phyloP scores from a whole-genome alignment of 768 basidiomycete species.

The Russula sp. region DNA sequence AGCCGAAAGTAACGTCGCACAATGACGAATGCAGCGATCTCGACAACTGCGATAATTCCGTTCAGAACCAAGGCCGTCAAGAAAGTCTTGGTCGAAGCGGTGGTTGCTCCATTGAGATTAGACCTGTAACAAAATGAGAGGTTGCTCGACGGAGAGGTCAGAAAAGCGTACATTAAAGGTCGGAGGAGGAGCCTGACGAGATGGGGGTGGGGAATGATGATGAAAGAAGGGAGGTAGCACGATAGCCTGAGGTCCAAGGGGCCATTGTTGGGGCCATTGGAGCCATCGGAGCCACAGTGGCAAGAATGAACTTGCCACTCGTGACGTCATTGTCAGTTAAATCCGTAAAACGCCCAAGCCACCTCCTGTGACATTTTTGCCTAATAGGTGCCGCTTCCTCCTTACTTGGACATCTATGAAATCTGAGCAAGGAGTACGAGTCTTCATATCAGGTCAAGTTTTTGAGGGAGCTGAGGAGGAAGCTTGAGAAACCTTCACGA shows the following conservation, averaged over 20 bases:
- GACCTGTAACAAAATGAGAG: slow-evolving; percentile 32
- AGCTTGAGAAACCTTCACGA: no score
- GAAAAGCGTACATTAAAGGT: slow-evolving; percentile 8
- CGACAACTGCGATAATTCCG: slow-evolving; percentile 58
- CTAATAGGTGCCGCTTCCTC: no score
- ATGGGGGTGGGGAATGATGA: background rate
- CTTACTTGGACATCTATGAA: no score
- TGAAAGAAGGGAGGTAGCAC: background rate
- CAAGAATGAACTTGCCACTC: no score
- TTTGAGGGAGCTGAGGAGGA: no score
- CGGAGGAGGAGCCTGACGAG: background rate
- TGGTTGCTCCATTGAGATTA: slow-evolving; percentile 38
- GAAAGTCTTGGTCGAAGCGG: slow-evolving; percentile 74
- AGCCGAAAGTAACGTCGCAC: slow-evolving; percentile 79
- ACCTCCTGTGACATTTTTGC: no score
- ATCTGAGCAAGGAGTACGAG: no score
- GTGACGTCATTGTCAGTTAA: no score
- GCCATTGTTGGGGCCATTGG: background rate
- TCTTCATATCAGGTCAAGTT: no score
- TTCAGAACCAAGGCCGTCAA: slow-evolving; percentile 85
- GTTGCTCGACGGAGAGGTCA: background rate
- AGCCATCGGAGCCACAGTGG: no score
- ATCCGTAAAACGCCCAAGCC: no score
- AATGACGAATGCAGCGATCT: slow-evolving; percentile 75
- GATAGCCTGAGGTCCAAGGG: background rate